phyloP scores from a whole-genome alignment of 2,329 filamentous ascomycete species.

The Grosmannia huntii region DNA sequence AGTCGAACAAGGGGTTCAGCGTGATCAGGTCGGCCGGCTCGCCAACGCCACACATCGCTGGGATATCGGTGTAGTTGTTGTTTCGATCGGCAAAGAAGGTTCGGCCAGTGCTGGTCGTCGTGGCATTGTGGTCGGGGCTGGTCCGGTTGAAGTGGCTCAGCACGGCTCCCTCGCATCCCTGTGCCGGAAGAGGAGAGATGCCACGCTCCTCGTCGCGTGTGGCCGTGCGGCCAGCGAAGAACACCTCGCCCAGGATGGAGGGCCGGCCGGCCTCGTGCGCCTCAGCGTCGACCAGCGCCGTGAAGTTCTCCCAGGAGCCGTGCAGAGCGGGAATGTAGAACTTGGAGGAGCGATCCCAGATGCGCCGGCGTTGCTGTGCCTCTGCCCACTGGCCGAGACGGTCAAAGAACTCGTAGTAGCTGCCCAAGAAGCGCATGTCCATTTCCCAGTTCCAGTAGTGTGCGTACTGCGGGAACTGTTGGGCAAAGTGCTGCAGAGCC shows the following conservation, averaged over 20 bases:
- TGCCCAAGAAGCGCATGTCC: slow-evolving; percentile 52
- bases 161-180: slow-evolving; percentile 38
- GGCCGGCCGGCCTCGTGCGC: slow-evolving; percentile 34
- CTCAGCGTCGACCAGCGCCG: slow-evolving; percentile 48
- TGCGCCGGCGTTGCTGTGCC: slow-evolving; percentile 53
- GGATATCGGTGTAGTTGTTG: slow-evolving; percentile 12
- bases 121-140: slow-evolving; percentile 1
- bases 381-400: slow-evolving; percentile 53
- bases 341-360: slow-evolving; percentile 66
- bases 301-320: slow-evolving; percentile 61
- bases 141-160: slow-evolving; percentile 10
- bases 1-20: slow-evolving; percentile 65
- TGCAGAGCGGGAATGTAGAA: slow-evolving; percentile 66
- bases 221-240: slow-evolving; percentile 32
- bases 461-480: slow-evolving; percentile 49
- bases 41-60: slow-evolving; percentile 49
- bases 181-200: slow-evolving; percentile 36
- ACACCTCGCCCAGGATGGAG: slow-evolving; percentile 59
- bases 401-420: slow-evolving; percentile 62
- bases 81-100: slow-evolving; percentile 10
- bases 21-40: slow-evolving; percentile 67
- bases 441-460: slow-evolving; percentile 63
- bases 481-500: slow-evolving; percentile 50
- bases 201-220: slow-evolving; percentile 39
- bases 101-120: neutral